These are phyloP conservation scores for Gamsiella multidivaricata DNA, from an alignment of 192 early-diverging fungal species.

Conservation along the genomic window DNA sequence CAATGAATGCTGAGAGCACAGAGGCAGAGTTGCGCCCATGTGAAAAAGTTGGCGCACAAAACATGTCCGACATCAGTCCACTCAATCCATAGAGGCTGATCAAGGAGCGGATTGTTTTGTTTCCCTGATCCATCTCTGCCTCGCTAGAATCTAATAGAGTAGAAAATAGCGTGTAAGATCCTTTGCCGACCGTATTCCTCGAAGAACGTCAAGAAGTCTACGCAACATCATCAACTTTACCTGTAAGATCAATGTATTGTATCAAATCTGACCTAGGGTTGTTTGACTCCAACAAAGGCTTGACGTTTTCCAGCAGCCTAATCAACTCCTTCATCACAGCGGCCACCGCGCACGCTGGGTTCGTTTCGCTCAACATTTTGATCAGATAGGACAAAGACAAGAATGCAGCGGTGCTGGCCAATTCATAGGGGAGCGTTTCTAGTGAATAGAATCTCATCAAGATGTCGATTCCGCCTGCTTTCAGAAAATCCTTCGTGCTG, in stretches of 20 bases:
- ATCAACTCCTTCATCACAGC: constrained; percentile 65
- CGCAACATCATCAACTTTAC: constrained; percentile 37
- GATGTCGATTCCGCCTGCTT: constrained; percentile 66
- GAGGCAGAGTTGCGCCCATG: constrained; percentile 71
- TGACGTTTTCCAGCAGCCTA: constrained; percentile 52
- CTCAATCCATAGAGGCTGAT: constrained; percentile 71
- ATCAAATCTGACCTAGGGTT: constrained; percentile 53
- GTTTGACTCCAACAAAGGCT: constrained; percentile 57
- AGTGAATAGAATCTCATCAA: constrained; percentile 73
- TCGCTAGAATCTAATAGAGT: constrained; percentile 52
- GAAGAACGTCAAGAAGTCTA: neutral
- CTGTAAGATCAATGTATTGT: constrained; percentile 69
- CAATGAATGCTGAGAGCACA: constrained; percentile 69
- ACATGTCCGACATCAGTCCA: constrained; percentile 77
- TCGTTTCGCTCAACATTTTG: constrained; percentile 74
- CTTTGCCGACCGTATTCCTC: neutral
- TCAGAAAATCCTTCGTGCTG: constrained; percentile 79
- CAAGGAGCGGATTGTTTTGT: constrained; percentile 65
- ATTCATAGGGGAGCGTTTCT: constrained; percentile 78
- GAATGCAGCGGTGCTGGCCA: constrained; percentile 69
- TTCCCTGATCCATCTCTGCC: constrained; percentile 56
- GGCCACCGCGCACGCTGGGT: constrained; percentile 61
- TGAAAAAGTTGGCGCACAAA: constrained; percentile 70
- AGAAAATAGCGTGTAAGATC: neutral
- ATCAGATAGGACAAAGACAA: constrained; percentile 78